A percentile compares a stretch with the other conserved stretches of the same genome.
Conservation (phyloP, 129 eudicot genomes). For the Tagetes erecta region DNA sequence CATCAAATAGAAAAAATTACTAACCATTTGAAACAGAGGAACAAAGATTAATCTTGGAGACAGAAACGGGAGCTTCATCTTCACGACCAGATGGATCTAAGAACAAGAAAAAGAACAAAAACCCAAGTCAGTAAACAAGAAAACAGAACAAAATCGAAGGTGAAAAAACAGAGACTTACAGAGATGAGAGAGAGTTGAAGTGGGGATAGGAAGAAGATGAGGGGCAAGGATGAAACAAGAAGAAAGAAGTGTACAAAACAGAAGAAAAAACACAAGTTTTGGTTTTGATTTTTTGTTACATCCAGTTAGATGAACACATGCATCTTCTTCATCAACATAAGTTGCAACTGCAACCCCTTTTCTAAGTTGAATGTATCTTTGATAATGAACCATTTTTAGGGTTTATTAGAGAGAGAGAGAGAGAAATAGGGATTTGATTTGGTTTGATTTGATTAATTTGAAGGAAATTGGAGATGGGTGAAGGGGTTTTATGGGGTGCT, state of each 20-base stretch:
- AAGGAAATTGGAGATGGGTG: constrained; percentile 13
- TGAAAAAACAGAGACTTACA: constrained; percentile 33
- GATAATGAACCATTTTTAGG: constrained; percentile 44
- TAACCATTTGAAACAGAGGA: constrained; percentile 75
- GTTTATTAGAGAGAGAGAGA: constrained; percentile 2
- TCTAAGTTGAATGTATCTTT: constrained; percentile 47
- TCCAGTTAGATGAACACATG: constrained; percentile 37
- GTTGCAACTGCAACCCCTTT: constrained; percentile 40
- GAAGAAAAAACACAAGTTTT: constrained; percentile 44
- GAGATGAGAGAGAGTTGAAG: constrained; percentile 46
- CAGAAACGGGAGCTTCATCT: constrained; percentile 37
- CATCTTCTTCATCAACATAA: constrained; percentile 59
- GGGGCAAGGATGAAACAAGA: constrained; percentile 60
- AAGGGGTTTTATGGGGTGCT: constrained; percentile 36
- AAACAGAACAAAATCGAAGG: background rate
- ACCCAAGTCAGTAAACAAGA: background rate
- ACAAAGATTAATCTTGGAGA: constrained; percentile 49
- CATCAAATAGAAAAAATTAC: background rate
- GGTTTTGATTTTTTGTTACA: constrained; percentile 54
- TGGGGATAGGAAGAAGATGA: constrained; percentile 46
- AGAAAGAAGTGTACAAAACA: constrained; percentile 56
- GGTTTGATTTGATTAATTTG: background rate
- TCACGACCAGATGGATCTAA: constrained; percentile 59
- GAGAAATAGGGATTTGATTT: background rate
- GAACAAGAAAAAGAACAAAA: constrained; percentile 28